A percentile compares a stretch with the other conserved stretches of the same genome.
Conservation (phyloP, 75 land plant species). For the Sequoia sempervirens region DNA sequence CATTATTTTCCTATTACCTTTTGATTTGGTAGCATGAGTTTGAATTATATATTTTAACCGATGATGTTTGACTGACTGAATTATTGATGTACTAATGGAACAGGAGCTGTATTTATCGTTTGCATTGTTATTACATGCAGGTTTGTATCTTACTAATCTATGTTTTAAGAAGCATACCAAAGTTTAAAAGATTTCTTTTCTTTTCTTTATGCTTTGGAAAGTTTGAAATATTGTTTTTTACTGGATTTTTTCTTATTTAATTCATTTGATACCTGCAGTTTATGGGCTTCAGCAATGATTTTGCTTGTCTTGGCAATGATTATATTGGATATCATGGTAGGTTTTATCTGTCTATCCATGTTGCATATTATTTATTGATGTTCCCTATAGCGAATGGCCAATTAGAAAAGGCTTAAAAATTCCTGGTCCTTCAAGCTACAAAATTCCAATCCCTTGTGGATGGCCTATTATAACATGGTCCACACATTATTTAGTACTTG, state of each 20-base stretch:
- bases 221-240: not conserved
- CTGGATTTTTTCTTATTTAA: not conserved
- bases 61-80: constrained; percentile 3
- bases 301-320: constrained; percentile 74
- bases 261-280: constrained; percentile 42
- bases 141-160: constrained; percentile 21
- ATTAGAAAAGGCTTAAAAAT: not conserved
- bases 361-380: not conserved
- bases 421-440: not conserved
- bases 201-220: not conserved
- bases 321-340: constrained; percentile 78
- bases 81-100: not conserved
- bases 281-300: constrained; percentile 78
- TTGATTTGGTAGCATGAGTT: not conserved
- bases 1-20: not conserved
- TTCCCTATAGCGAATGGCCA: not conserved
- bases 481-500: not conserved
- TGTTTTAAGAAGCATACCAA: not conserved
- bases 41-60: not conserved
- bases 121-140: constrained; percentile 73
- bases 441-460: not conserved
- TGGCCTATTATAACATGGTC: not conserved
- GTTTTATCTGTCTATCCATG: constrained; percentile 3
- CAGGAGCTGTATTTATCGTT: constrained; percentile 92
- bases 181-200: not conserved